Evolutionary conservation across 2,329 filamentous ascomycete genomes (phyloP).

Genomic region (Penicillium nordicum): DNA sequence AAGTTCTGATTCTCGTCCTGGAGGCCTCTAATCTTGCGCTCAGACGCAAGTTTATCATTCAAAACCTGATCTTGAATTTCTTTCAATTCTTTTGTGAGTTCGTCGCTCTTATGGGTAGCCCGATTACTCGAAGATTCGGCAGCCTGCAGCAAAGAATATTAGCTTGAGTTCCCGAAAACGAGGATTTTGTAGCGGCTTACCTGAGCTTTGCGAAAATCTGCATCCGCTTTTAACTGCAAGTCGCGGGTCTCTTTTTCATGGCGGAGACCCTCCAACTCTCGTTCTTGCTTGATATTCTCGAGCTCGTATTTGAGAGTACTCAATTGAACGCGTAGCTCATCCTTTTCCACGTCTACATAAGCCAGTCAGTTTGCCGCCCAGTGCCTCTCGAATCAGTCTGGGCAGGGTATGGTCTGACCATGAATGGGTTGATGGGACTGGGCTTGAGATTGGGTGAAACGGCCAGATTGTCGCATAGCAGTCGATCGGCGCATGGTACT

Average conservation of each 20-base stretch:
- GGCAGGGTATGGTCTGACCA: constrained; percentile 29
- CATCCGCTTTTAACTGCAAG: constrained; percentile 73
- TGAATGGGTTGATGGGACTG: constrained; percentile 36
- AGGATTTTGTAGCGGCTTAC: constrained; percentile 28
- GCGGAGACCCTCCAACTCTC: constrained; percentile 72
- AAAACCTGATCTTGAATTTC: constrained; percentile 53
- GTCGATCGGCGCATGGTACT: constrained; percentile 39
- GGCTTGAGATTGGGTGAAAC: constrained; percentile 34
- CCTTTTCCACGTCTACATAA: constrained; percentile 50
- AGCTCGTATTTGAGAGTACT: constrained; percentile 85
- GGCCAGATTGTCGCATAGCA: constrained; percentile 37
- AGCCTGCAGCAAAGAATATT: constrained; percentile 30
- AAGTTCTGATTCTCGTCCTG: constrained; percentile 70
- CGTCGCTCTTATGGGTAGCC: constrained; percentile 54
- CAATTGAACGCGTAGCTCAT: constrained; percentile 84
- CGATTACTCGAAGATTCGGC: constrained; percentile 53
- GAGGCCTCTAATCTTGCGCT: constrained; percentile 53
- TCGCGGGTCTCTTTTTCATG: constrained; percentile 83
- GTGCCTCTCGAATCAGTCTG: background rate
- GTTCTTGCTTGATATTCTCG: constrained; percentile 81
- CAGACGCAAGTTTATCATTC: constrained; percentile 55
- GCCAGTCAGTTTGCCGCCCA: constrained; percentile 8
- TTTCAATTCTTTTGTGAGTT: constrained; percentile 53
- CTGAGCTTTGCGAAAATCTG: constrained; percentile 70
- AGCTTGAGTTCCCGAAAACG: background rate